These are phyloP conservation scores for Pichia sp. DNA, from an alignment of 1,139 yeast species.

Conservation along the genomic window DNA sequence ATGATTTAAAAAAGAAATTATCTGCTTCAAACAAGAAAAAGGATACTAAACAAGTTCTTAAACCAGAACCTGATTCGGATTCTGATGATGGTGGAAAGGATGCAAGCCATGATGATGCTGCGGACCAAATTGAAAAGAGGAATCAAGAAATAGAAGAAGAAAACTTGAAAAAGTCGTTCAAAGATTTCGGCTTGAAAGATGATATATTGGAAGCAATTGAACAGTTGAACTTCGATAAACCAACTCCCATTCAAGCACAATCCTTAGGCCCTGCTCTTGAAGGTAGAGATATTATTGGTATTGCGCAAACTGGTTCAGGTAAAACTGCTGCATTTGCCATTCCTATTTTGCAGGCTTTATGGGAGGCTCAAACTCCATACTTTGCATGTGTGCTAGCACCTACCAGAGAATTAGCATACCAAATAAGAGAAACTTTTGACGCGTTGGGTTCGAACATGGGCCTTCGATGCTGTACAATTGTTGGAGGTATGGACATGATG, in stretches of 20 bases:
- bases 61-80: conserved; percentile 18
- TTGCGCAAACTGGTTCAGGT: conserved; percentile 84
- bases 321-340: conserved; percentile 85
- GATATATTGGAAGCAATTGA: conserved; percentile 79
- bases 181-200: conserved; percentile 61
- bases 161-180: conserved; percentile 41
- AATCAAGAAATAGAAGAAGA: conserved; percentile 27
- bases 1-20: conserved; percentile 22
- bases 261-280: conserved; percentile 88
- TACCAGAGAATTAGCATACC: conserved; percentile 95
- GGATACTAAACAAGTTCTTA: conserved; percentile 17
- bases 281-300: conserved; percentile 78
- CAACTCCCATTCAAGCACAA: conserved; percentile 90
- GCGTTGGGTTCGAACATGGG: conserved; percentile 93
- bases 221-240: conserved; percentile 56
- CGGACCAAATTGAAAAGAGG: conserved; percentile 14
- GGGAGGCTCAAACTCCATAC: conserved; percentile 84
- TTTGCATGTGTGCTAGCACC: conserved; percentile 92
- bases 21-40: conserved; percentile 18
- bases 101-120: conserved; percentile 6
- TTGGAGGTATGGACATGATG: conserved; percentile 99
- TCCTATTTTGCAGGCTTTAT: conserved; percentile 84
- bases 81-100: conserved; percentile 9
- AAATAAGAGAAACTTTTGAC: conserved; percentile 91
- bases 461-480: conserved; percentile 75